Evolutionary conservation across 306 rosid genomes (phyloP).

Genomic region (Rubus idaeus): DNA sequence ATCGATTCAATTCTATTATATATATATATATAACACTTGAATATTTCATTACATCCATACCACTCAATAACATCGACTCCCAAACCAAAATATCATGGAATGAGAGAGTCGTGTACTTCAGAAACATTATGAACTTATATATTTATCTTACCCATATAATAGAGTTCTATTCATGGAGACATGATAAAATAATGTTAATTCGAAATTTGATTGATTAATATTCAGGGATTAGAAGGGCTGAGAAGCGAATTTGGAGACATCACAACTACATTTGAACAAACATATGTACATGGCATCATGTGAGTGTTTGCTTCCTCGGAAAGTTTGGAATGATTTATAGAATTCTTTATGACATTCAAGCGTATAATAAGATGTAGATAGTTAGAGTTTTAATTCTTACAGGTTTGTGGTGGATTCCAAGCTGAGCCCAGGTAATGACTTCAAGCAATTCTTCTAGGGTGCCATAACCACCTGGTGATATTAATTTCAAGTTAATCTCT

Average conservation of each 20-base stretch:
- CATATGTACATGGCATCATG: slow-evolving; percentile 26
- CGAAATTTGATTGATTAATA: slow-evolving; percentile 9
- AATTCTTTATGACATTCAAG: not conserved
- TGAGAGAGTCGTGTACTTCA: slow-evolving; percentile 27
- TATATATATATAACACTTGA: slow-evolving; percentile 15
- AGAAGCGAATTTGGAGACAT: slow-evolving; percentile 40
- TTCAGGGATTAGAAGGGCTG: not conserved
- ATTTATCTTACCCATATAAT: slow-evolving; percentile 10
- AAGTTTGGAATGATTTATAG: slow-evolving; percentile 12
- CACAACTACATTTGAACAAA: slow-evolving; percentile 30
- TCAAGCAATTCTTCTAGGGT: slow-evolving; percentile 97
- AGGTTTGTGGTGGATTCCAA: slow-evolving; percentile 96
- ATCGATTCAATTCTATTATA: slow-evolving; percentile 42
- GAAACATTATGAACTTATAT: slow-evolving; percentile 41
- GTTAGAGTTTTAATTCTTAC: slow-evolving; percentile 36
- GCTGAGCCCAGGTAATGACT: slow-evolving; percentile 99
- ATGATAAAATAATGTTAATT: not conserved
- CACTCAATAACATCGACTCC: slow-evolving; percentile 20
- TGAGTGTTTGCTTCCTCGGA: slow-evolving; percentile 12
- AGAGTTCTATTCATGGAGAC: slow-evolving; percentile 21
- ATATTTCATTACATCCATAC: slow-evolving; percentile 16
- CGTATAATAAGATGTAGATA: not conserved
- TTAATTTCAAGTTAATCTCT: not conserved
- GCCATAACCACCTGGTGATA: slow-evolving; percentile 82
- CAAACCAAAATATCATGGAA: slow-evolving; percentile 28